Evolutionary conservation across 768 basidiomycete genomes (phyloP), one percentile per base, ranked within the genome.

Genomic region (Boletus huronensis): DNA sequence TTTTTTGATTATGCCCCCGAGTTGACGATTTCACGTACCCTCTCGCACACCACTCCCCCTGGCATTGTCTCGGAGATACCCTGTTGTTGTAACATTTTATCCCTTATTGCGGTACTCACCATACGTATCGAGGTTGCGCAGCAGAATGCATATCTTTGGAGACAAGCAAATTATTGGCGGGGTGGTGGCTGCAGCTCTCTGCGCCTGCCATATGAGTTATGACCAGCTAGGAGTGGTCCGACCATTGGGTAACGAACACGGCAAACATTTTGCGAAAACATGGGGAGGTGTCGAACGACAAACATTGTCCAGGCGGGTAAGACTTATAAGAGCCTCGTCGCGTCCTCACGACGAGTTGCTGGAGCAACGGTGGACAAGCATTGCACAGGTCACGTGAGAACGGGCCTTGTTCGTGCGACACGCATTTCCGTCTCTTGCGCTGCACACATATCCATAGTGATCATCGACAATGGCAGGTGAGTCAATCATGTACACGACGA

Each of bases 61-160:
- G 52, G 60, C 69, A 69, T 61, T 54, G 63, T 67, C 68, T 71
- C 65, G 67, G 63, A 67, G 67, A 69, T 69, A 69, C 68, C 70
- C 68, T 63, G 70, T 69, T 71, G 67, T 62, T 53, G 69, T 71
- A 54, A 60, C 64, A 61, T 52, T 57, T 63, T 64, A 55, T 58
- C 56, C 21, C 23, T 68, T 60, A 60, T 64, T 64, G 41, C 59
- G 64, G 54, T 71, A 60, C 61, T 52, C 44, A 48, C 52, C 39
- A 31, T 65, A 63, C 45, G 58, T 71, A 69, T 58, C 57, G 55
- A 60, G 51, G 70, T 67, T 69, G 70, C 68, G 65, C 70, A 71
- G 68, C 70, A 70, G 65, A 70, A 69, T 69, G 55, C 54, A 69
- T 60, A 59, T 71, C 68, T 67, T 69, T 71, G 64, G 56, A 69